Evolutionary conservation across 1,284 basidiomycete species (phyloP).

Genomic region (Cerioporus squamosus): DNA sequence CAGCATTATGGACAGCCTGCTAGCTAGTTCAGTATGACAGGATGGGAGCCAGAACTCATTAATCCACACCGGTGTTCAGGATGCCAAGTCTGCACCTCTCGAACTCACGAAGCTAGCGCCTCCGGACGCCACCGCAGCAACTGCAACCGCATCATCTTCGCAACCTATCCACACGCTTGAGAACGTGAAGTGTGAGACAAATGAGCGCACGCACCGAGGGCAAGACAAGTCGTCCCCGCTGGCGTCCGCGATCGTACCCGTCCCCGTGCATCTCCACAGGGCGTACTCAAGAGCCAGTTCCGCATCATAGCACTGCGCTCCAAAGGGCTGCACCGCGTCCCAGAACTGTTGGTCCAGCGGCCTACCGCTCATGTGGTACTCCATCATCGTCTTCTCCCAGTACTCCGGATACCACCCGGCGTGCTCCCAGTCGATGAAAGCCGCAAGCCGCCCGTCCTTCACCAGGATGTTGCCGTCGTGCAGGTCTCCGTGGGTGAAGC

Average conservation of each 20-base stretch:
- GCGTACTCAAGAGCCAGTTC: slow-evolving; percentile 8
- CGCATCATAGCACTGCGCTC: neutral
- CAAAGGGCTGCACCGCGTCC: slow-evolving; percentile 8
- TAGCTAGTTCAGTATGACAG: no score
- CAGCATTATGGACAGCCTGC: no score
- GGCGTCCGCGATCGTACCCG: neutral
- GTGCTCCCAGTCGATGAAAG: slow-evolving; percentile 29
- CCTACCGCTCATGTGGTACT: neutral
- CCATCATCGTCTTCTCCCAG: slow-evolving; percentile 24
- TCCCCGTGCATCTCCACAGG: neutral
- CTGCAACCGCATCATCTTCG: no score
- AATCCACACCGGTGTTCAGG: no score
- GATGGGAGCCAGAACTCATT: no score
- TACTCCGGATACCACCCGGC: slow-evolving; percentile 31
- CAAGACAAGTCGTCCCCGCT: neutral
- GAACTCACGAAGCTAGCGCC: no score
- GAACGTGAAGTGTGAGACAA: no score
- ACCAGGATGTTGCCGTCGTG: slow-evolving; percentile 21
- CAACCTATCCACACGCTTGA: no score
- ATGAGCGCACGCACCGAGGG: neutral
- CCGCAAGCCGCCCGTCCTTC: slow-evolving; percentile 18
- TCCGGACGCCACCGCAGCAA: no score
- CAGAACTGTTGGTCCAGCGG: slow-evolving; percentile 2
- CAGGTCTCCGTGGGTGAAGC: slow-evolving; percentile 20
- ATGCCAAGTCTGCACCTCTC: no score